Conservation (phyloP, 139 green algal genomes). For the Penium margaritaceum region DNA sequence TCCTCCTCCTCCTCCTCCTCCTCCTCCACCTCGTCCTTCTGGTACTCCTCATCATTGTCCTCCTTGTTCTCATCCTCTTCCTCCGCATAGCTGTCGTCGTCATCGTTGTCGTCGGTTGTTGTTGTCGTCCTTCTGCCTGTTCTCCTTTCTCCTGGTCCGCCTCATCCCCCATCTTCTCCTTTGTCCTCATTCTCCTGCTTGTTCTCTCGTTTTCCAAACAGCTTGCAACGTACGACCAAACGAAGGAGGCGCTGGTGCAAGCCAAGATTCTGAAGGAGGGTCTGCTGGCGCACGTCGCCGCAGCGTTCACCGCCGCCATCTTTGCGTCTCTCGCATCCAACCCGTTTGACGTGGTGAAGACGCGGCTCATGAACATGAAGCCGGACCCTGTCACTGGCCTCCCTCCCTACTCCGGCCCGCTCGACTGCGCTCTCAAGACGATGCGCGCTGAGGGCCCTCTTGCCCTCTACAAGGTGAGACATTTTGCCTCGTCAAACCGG, state of each 20-base stretch:
- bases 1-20: conserved; percentile 7
- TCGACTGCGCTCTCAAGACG: conserved; percentile 84
- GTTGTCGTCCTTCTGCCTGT: no score
- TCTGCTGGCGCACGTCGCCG: background rate
- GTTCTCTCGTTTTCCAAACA: conserved; percentile 17
- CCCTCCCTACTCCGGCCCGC: conserved; percentile 46
- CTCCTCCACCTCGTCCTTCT: background rate
- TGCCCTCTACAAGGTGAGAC: conserved; percentile 79
- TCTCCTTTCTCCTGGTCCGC: no score
- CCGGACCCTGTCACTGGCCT: conserved; percentile 79
- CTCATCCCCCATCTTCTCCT: background rate
- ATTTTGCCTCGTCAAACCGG: background rate
- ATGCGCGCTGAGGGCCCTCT: conserved; percentile 70
- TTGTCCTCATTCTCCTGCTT: background rate
- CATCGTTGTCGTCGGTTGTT: no score
- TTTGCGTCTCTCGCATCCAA: conserved; percentile 74
- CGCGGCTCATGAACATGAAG: conserved; percentile 99
- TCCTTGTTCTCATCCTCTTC: background rate
- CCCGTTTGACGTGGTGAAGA: conserved; percentile 64
- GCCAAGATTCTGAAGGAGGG: conserved; percentile 7
- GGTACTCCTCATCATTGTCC: background rate
- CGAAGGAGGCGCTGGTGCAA: conserved; percentile 66
- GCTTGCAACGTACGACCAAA: conserved; percentile 96
- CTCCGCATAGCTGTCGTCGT: no score
- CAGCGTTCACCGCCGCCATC: conserved; percentile 16